Evolutionary conservation across 2,329 filamentous ascomycete species (phyloP).

Genomic region (Zopfia rhizophila): DNA sequence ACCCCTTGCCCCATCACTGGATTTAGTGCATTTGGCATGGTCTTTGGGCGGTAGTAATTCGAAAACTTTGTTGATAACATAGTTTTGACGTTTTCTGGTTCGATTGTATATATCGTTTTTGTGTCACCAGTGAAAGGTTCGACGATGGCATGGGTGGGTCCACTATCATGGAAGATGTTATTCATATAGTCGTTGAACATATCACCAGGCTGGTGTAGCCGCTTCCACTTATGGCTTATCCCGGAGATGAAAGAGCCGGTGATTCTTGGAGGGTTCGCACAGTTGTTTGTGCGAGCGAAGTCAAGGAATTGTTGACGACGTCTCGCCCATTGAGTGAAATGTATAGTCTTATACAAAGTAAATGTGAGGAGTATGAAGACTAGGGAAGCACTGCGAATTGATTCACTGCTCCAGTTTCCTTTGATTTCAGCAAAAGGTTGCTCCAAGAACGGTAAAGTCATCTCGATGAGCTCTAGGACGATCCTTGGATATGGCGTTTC

Average conservation of each 20-base stretch:
- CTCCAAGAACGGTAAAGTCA: no score
- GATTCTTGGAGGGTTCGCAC: slow-evolving; percentile 1
- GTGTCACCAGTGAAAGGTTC: slow-evolving; percentile 1
- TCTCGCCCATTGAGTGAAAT: background rate
- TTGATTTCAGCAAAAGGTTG: no score
- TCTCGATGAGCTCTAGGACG: no score
- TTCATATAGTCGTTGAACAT: slow-evolving; percentile 14
- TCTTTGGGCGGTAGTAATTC: slow-evolving; percentile 4
- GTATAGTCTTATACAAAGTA: no score
- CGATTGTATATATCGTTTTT: slow-evolving; percentile 9
- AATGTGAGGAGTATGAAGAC: no score
- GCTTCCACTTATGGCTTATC: slow-evolving; percentile 11
- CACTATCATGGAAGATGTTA: slow-evolving; percentile 5
- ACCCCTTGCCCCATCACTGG: slow-evolving; percentile 10
- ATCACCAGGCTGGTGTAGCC: slow-evolving; percentile 3
- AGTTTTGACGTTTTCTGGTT: slow-evolving; percentile 9
- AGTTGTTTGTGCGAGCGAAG: slow-evolving; percentile 4
- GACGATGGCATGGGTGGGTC: slow-evolving; percentile 4
- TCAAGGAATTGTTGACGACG: background rate
- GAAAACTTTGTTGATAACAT: slow-evolving; percentile 6
- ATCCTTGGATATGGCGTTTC: no score
- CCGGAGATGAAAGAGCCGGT: slow-evolving; percentile 7
- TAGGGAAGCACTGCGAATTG: no score
- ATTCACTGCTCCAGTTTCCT: no score
- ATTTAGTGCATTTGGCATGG: slow-evolving; percentile 10